Evolutionary conservation across 305 asterid genomes (phyloP), one percentile per base, ranked within the genome.

Genomic region (Solanum aculeatissimum): DNA sequence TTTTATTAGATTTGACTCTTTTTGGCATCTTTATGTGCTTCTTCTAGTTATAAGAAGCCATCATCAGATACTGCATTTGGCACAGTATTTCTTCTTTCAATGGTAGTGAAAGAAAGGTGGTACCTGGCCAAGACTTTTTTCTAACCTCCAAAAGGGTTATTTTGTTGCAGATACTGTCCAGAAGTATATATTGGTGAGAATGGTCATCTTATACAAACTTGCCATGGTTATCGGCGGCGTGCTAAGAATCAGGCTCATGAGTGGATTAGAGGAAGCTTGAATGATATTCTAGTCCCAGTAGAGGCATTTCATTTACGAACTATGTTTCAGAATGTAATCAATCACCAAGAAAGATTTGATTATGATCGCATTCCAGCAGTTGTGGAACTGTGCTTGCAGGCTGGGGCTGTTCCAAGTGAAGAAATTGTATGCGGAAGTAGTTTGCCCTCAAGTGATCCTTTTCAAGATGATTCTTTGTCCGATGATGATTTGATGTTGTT

Each of bases 331-430:
- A 84, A 87, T 19, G 90, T 88, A 55, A 85, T 92, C 82, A 88
- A 87, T 81, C 98, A 94, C 83, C 85, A 94, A 7, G 92, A 94
- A 88, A 92, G 98, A 83, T 95, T 97, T 55, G 96, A 97, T 85
- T 87, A 91, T 78, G 94, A 92, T 49, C 96, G 98, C 25, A 80
- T 95, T 65, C 91, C 98, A 4, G 98, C 99, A 23, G 90, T 95
- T 51, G 86, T 95, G 51, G 98, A 95, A 86, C 93, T 95, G 63
- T 96, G 99, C 87, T 90, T 91, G 53, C 99, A 95, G 85, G 98
- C 97, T 16, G 99, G 98, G 53, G 92, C 89, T 80, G 85, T 89
- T 83, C 86, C 84, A 40, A 68, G 75, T 14, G 86, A 90, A 80
- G 87, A 83, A 80, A 85, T 25, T 68, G 32, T 84, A 40, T 40